Evolutionary conservation across 2,329 filamentous ascomycete species (phyloP), one percentile per base, ranked within the genome.

Genomic region (Microascus cirrosus): DNA sequence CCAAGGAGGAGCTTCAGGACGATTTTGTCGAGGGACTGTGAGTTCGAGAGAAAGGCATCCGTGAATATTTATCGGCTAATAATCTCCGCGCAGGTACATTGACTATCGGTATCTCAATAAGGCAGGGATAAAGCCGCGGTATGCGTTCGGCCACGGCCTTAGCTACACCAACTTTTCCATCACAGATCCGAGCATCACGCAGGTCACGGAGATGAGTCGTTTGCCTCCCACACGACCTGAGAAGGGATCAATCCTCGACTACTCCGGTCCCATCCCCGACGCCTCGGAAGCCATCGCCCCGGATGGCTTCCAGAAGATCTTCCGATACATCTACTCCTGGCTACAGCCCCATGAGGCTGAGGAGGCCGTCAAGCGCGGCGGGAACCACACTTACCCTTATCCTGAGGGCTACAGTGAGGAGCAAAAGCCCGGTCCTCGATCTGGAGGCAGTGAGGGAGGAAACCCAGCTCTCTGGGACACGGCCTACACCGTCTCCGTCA

Each of bases 91-190:
- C 15, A 57, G 55, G 22, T 92, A 92, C 67, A 85, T 95, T 63
- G 93, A 96, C 74, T 96, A 96, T 72, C 85, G 91, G 13, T 82
- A 92, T 70, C 92, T 96, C 64, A 91, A 96, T 74, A 89, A 87
- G 67, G 71, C 86, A 58, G 76, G 78, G 59, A 85, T 94, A 60
- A 76, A 77, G 5, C 92, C 92, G 0, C 86, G 88, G 1, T 96
- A 86, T 67, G 87, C 90, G 53, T 96, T 96, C 64, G 92, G 93
- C 0, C 92, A 85, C 60, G 93, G 92, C 0, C 78, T 96, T 1
- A 89, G 85, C 56, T 95, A 94, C 73, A 91, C 90, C 0, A 79
- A 73, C 1, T 95, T 93, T 68, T 73, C 80, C 13, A 79, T 90
- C 59, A 60, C 76, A 1, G 74, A 80, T 4, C 67, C 81, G 3